Base-by-base conservation (phyloP, 768 basidiomycete species). In the Sarcodon aspratus region DNA sequence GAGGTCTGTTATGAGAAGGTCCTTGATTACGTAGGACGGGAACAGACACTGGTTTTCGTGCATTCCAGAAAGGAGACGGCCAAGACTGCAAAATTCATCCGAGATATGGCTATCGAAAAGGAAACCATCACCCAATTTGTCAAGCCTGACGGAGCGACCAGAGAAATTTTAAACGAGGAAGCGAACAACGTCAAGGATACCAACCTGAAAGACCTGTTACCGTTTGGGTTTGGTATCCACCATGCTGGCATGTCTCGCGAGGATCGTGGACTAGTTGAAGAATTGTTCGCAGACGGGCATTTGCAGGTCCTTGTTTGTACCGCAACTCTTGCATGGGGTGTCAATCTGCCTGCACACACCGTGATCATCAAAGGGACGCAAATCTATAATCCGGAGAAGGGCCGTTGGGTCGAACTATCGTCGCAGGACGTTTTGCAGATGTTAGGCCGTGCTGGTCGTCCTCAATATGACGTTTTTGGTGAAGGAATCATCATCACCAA, bases 291-390 rank as follows among this genome's bases (percentile, higher is more conserved):
- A 9, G 90, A 95, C 45, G 90, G 93, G 0, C 82, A 88, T 18
- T 74, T 99, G 32, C 93, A 95, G 61, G 94, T 98, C 0, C 73
- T 99, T 21, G 91, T 96, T 40, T 96, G 91, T 62, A 99, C 96
- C 0, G 96, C 96, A 5, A 98, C 95, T 2, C 82, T 99, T 35
- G 96, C 96, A 1, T 99, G 96, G 96, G 96, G 95, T 70, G 95
- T 99, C 66, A 99, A 99, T 61, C 70, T 98, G 0, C 96, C 96
- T 3, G 95, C 94, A 1, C 96, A 98, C 55, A 86, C 91, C 7
- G 95, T 97, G 66, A 92, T 98, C 69, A 97, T 99, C 74, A 99
- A 98, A 63, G 96, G 96, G n/a, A 98, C 96, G 0, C 94, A 98
- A 67, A 94, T 98, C 52, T 99, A 98, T 68, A 97, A 96, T 64